Conservation (phyloP, 2,329 filamentous ascomycete genomes). For the Ophiosphaerella korrae region DNA sequence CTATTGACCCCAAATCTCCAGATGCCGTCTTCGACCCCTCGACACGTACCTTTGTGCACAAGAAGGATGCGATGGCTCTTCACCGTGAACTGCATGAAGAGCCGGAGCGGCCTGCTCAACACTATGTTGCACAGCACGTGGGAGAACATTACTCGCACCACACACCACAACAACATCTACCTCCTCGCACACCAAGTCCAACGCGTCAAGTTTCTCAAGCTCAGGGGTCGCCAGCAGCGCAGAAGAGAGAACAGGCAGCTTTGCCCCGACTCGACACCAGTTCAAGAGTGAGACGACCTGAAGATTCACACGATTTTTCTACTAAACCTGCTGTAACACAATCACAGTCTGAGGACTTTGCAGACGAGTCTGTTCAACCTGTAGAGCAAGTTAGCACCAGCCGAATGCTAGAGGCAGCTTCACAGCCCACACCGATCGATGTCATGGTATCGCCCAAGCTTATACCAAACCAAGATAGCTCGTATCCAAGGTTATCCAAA, state of each 20-base stretch:
- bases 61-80: conserved; percentile 43
- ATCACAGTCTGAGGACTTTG: conserved; percentile 50
- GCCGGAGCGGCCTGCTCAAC: conserved; percentile 24
- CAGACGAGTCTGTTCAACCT: conserved; percentile 46
- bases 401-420: conserved; percentile 19
- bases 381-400: conserved; percentile 27
- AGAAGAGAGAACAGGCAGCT: conserved; percentile 14
- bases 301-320: conserved; percentile 9
- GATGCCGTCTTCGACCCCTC: conserved; percentile 46
- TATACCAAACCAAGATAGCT: conserved; percentile 30
- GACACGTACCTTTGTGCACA: conserved; percentile 44
- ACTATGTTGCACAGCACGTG: conserved; percentile 28
- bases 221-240: conserved; percentile 12
- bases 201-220: conserved; percentile 18
- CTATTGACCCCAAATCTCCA: conserved; percentile 45
- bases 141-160: conserved; percentile 15
- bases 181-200: conserved; percentile 25
- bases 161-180: conserved; percentile 10
- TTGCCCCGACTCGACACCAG: conserved; percentile 4
- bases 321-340: conserved; percentile 12
- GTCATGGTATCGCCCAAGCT: conserved; percentile 24
- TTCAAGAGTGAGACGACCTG: conserved; percentile 4
- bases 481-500: conserved; percentile 29
- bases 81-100: conserved; percentile 38
- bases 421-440: conserved; percentile 10